Evolutionary conservation across 768 basidiomycete species (phyloP).

Genomic region (Leccinum pellstonianum): DNA sequence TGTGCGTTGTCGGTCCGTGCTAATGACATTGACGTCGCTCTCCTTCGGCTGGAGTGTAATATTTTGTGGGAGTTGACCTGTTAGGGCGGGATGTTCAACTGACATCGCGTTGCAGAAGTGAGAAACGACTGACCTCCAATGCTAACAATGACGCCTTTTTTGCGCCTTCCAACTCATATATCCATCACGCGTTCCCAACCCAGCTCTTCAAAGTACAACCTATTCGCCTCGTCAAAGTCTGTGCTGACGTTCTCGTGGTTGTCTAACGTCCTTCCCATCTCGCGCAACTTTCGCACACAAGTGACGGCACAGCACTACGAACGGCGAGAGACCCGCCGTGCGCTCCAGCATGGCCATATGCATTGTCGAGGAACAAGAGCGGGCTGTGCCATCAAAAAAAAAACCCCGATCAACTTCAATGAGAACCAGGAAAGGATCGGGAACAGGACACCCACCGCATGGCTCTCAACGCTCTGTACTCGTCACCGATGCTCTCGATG

Average conservation of each 20-base stretch:
- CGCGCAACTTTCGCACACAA: slow-evolving; percentile 87
- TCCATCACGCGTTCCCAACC: slow-evolving; percentile 99
- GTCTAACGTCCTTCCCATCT: slow-evolving; percentile 65
- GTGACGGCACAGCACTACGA: slow-evolving; percentile 80
- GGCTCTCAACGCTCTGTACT: slow-evolving; percentile 81
- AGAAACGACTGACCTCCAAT: slow-evolving; percentile 73
- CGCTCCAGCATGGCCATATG: no score
- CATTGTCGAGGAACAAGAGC: no score
- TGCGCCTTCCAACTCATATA: slow-evolving; percentile 93
- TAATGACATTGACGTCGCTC: slow-evolving; percentile 87
- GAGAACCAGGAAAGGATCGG: not conserved
- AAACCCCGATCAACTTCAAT: not conserved
- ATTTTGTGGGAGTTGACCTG: slow-evolving; percentile 98
- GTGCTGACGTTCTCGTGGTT: slow-evolving; percentile 99
- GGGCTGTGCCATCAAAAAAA: not conserved
- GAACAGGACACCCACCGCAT: slow-evolving; percentile 60
- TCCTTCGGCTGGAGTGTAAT: slow-evolving; percentile 95
- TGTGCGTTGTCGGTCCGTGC: slow-evolving; percentile 98
- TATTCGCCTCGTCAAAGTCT: slow-evolving; percentile 98
- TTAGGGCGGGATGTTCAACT: not conserved
- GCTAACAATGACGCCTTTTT: slow-evolving; percentile 88
- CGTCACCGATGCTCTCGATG: slow-evolving; percentile 77
- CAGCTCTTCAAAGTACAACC: slow-evolving; percentile 97
- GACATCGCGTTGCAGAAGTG: not conserved
- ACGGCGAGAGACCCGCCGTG: no score